A percentile compares a stretch with the other conserved stretches of the same genome.
Conservation (phyloP, 169 alveolate genomes). For the Babesia gibsoni region DNA sequence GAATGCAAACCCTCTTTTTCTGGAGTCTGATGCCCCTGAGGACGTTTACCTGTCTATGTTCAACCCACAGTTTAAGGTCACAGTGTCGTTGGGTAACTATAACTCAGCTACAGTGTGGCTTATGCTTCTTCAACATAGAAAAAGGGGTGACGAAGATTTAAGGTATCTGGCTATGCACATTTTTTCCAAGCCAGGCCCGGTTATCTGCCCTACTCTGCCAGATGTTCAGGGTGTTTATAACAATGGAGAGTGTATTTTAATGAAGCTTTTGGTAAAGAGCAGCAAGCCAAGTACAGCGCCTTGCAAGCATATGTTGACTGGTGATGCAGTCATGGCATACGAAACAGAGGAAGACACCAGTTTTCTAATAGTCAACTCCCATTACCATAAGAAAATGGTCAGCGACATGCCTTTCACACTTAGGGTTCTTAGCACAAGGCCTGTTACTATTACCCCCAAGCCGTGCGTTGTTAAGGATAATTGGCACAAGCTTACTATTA, state of each 20-base stretch:
- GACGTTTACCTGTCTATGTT: conserved; percentile 80
- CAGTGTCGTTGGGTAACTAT: conserved; percentile 32
- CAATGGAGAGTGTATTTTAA: conserved; percentile 79
- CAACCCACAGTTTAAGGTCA: conserved; percentile 76
- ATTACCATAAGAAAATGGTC: conserved; percentile 14
- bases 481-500: conserved; percentile 30
- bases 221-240: conserved; percentile 77
- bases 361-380: conserved; percentile 15
- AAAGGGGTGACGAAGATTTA: conserved; percentile 55
- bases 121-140: conserved; percentile 70
- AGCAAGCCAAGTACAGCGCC: background rate
- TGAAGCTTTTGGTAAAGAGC: conserved; percentile 49
- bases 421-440: conserved; percentile 17
- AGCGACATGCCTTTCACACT: conserved; percentile 6
- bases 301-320: conserved; percentile 4
- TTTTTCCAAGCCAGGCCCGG: conserved; percentile 63
- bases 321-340: background rate
- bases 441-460: background rate
- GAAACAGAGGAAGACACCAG: background rate
- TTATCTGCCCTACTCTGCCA: conserved; percentile 75
- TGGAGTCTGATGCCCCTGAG: conserved; percentile 71
- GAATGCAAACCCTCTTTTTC: conserved; percentile 64
- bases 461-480: conserved; percentile 21
- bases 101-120: conserved; percentile 73
- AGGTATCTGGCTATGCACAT: conserved; percentile 77